phyloP scores from a whole-genome alignment of 495 filamentous ascomycete species.

The Immersiella caudata region DNA sequence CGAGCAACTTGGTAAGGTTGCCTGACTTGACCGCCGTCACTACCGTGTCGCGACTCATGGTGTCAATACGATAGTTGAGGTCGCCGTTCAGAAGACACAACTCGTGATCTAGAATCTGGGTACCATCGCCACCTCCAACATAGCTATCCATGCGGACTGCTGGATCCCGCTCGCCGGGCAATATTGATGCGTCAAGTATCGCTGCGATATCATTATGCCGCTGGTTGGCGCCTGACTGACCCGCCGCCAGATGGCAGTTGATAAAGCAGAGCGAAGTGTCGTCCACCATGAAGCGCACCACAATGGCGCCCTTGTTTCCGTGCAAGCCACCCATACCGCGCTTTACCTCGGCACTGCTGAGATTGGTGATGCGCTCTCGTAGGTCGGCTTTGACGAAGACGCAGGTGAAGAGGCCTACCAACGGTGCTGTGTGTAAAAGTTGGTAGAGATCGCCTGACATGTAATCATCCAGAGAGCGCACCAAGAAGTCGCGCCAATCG shows the following conservation, averaged over 20 bases:
- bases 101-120: slow-evolving; percentile 96
- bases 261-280: slow-evolving; percentile 94
- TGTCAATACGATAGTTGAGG: slow-evolving; percentile 97
- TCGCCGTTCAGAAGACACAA: slow-evolving; percentile 95
- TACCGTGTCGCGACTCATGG: slow-evolving; percentile 90
- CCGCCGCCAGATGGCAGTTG: slow-evolving; percentile 96
- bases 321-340: slow-evolving; percentile 91
- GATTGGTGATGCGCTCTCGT: slow-evolving; percentile 70
- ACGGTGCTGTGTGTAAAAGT: slow-evolving; percentile 81
- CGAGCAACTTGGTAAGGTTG: slow-evolving; percentile 87
- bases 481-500: slow-evolving; percentile 89
- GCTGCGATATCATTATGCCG: slow-evolving; percentile 92
- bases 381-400: slow-evolving; percentile 86
- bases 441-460: slow-evolving; percentile 83
- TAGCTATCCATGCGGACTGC: slow-evolving; percentile 70
- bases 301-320: slow-evolving; percentile 95
- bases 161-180: slow-evolving; percentile 68
- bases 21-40: slow-evolving; percentile 76
- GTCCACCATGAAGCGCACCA: slow-evolving; percentile 87
- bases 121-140: slow-evolving; percentile 87
- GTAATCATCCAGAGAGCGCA: slow-evolving; percentile 75
- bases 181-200: slow-evolving; percentile 76
- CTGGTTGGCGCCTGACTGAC: slow-evolving; percentile 83
- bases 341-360: slow-evolving; percentile 84
- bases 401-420: slow-evolving; percentile 94